Base-by-base conservation (phyloP, 2,329 filamentous ascomycete species). In the Colletotrichum karsti region DNA sequence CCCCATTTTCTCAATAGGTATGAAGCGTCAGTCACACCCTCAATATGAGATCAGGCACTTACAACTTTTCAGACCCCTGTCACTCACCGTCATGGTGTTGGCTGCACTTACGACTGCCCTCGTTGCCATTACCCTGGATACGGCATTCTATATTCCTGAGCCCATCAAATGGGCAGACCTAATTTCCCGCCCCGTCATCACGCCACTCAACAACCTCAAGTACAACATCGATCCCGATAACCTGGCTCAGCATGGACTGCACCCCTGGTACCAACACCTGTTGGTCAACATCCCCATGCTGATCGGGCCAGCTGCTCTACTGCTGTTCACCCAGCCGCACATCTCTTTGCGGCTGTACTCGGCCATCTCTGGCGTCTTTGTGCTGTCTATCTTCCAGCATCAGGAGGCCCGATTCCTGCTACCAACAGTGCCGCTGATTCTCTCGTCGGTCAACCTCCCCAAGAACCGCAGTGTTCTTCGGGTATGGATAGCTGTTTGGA, bases 1-100 rank as follows among this genome's bases (percentile, higher is more conserved):
- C 94, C 94, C 72, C 92, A 97, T 83, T 96, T 97, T 76, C 82
- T 88, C 78, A 90, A 90, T 78, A 95, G 91, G 93, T 96, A 88
- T 82, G 26, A 22, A 33, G 55, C 18, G 9, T 24, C 10, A 33
- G 20, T 33, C 33, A n/a, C n/a, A 51, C 12, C 9, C 3, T 13
- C 33, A 24, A 15, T 28, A 37, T 6, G 22, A n/a, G 1, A 18
- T 5, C 33, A 22, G 15, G 7, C 37, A 50, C 69, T 69, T 20
- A 69, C 69, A 57, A n/a, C 26, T 13, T n/a, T 9, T 54, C 65
- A 90, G 88, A 76, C 89, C 88, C 69, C 77, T 85, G 44, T 87
- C 89, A 60, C 82, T 97, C 54, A 75, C 89, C 70, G 87, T 89
- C 64, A 85, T 96, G 73, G 77, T 89, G 61, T 74, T 88, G 61